These are phyloP conservation scores for Alternaria brassicicola DNA, from an alignment of 2,329 filamentous ascomycete species.

Conservation along the genomic window DNA sequence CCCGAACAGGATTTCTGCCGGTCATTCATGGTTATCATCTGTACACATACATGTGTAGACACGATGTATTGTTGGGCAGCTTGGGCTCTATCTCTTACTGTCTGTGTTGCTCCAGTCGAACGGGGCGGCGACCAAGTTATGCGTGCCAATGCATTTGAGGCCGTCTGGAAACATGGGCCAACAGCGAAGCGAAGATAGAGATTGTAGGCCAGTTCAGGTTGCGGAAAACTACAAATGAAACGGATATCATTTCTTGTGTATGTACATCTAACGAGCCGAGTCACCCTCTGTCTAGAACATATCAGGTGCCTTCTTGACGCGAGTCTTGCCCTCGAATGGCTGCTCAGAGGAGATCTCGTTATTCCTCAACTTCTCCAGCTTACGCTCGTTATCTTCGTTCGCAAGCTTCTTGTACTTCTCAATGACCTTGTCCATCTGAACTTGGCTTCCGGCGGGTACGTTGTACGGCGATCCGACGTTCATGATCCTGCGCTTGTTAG, in stretches of 20 bases:
- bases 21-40: too few species aligned
- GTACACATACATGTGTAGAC: too few species aligned
- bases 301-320: conserved; percentile 29
- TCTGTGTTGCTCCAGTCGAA: too few species aligned
- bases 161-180: too few species aligned
- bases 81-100: too few species aligned
- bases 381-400: conserved; percentile 62
- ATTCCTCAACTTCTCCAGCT: conserved; percentile 52
- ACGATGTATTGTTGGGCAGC: too few species aligned
- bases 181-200: too few species aligned
- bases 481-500: conserved; percentile 59
- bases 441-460: conserved; percentile 65
- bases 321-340: conserved; percentile 32
- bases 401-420: conserved; percentile 67
- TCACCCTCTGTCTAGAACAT: conserved; percentile 15
- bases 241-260: conserved; percentile 31
- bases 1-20: too few species aligned
- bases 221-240: not conserved
- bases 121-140: too few species aligned
- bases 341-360: conserved; percentile 43
- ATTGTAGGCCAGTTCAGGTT: not conserved
- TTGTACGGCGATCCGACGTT: conserved; percentile 69
- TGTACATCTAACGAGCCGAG: conserved; percentile 18
- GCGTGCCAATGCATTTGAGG: too few species aligned
- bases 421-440: conserved; percentile 65